Percentiles rank a stretch among this genome's conserved stretches.
These are phyloP conservation scores for Aspergillus homomorphus DNA, from an alignment of 495 filamentous ascomycete species.

Conservation along the genomic window DNA sequence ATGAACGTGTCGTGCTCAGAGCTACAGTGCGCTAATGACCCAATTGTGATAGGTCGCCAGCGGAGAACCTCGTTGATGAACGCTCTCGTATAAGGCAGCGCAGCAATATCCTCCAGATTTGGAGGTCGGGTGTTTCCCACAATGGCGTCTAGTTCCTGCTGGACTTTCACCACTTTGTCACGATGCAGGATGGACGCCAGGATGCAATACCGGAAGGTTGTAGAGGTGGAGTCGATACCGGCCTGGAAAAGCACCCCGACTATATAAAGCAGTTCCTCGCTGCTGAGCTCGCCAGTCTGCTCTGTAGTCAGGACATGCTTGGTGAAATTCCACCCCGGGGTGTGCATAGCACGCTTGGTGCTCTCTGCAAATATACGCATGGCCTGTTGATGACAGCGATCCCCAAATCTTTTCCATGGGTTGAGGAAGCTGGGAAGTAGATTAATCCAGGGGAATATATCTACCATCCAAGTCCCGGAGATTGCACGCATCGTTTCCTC, in stretches of 20 bases:
- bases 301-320: neutral
- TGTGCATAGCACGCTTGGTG: neutral
- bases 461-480: slow-evolving; percentile 19
- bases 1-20: slow-evolving; percentile 44
- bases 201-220: neutral
- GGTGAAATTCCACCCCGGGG: neutral
- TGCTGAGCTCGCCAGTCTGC: neutral
- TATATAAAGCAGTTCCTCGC: neutral
- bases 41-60: slow-evolving; percentile 41
- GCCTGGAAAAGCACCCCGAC: neutral
- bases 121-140: slow-evolving; percentile 37
- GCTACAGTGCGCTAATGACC: slow-evolving; percentile 52
- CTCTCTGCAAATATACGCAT: neutral
- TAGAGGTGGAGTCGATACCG: neutral
- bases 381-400: neutral
- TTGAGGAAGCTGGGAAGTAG: neutral
- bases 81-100: slow-evolving; percentile 39
- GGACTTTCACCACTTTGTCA: slow-evolving; percentile 24
- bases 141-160: slow-evolving; percentile 51
- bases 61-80: slow-evolving; percentile 42
- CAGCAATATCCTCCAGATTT: slow-evolving; percentile 23
- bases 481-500: neutral
- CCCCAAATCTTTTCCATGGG: neutral
- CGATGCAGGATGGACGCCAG: neutral
- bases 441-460: slow-evolving; percentile 27